phyloP scores from a whole-genome alignment of 2,329 filamentous ascomycete species.

The Microthyrium microscopicum region DNA sequence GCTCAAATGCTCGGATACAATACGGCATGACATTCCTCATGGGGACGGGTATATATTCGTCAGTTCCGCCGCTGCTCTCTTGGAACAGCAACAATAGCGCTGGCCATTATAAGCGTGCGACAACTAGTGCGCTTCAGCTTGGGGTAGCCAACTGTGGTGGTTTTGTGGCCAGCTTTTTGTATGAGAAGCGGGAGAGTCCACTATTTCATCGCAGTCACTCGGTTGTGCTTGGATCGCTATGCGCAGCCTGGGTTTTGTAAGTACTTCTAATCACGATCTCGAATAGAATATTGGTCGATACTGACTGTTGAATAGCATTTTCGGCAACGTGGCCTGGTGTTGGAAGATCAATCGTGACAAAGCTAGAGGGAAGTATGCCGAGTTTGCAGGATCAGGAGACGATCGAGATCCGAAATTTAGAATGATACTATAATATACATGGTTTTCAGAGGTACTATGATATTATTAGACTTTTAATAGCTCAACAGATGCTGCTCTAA shows the following conservation, averaged over 20 bases:
- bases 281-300: background rate
- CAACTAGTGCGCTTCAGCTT: slow-evolving; percentile 47
- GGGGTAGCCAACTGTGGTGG: slow-evolving; percentile 51
- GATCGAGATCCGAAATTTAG: slow-evolving; percentile 47
- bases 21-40: slow-evolving; percentile 54
- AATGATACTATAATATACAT: slow-evolving; percentile 37
- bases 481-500: too few species aligned
- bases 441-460: too few species aligned
- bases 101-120: slow-evolving; percentile 53
- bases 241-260: slow-evolving; percentile 48
- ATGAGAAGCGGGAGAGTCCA: background rate
- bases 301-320: slow-evolving; percentile 27
- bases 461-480: too few species aligned
- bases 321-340: slow-evolving; percentile 45
- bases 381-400: slow-evolving; percentile 41
- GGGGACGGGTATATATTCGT: slow-evolving; percentile 47
- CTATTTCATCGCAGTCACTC: slow-evolving; percentile 34
- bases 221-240: slow-evolving; percentile 41
- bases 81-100: slow-evolving; percentile 55
- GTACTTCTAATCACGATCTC: slow-evolving; percentile 18
- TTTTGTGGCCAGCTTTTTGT: slow-evolving; percentile 45
- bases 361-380: slow-evolving; percentile 38
- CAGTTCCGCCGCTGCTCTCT: slow-evolving; percentile 44
- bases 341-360: slow-evolving; percentile 49
- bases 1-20: slow-evolving; percentile 33